phyloP scores from a whole-genome alignment of 2,329 filamentous ascomycete species.

The Stagonosporopsis cucurbitacearum region DNA sequence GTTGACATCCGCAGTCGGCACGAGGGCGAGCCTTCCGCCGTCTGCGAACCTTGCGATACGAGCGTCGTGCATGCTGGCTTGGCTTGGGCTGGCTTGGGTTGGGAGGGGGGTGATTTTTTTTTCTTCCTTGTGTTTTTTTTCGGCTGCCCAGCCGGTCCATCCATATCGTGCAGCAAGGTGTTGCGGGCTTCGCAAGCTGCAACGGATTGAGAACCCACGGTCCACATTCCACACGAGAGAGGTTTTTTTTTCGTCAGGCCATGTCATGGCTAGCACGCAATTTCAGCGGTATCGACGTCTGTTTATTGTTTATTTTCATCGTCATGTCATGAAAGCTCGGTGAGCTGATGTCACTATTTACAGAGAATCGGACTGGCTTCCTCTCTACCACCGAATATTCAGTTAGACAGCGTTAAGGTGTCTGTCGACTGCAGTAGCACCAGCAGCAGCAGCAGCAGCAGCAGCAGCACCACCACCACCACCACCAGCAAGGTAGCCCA shows the following conservation, averaged over 20 bases:
- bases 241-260: neutral
- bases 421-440: slow-evolving; percentile 4
- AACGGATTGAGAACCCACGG: neutral
- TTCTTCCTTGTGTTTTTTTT: neutral
- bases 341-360: slow-evolving; percentile 7
- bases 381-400: neutral
- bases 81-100: too few species aligned
- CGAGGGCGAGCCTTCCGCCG: neutral
- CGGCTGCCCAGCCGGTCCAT: neutral
- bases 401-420: neutral
- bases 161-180: neutral
- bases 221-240: neutral
- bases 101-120: too few species aligned
- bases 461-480: too few species aligned
- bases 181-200: neutral
- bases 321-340: slow-evolving; percentile 4
- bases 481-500: neutral
- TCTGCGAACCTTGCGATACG: neutral
- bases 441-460: too few species aligned
- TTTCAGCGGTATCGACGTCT: neutral
- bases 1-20: neutral
- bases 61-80: too few species aligned
- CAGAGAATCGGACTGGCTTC: slow-evolving; percentile 7
- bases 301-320: neutral
- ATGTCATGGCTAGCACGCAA: neutral